phyloP scores from a whole-genome alignment of 192 early-diverging fungal genomes.

The Podila clonocystis region DNA sequence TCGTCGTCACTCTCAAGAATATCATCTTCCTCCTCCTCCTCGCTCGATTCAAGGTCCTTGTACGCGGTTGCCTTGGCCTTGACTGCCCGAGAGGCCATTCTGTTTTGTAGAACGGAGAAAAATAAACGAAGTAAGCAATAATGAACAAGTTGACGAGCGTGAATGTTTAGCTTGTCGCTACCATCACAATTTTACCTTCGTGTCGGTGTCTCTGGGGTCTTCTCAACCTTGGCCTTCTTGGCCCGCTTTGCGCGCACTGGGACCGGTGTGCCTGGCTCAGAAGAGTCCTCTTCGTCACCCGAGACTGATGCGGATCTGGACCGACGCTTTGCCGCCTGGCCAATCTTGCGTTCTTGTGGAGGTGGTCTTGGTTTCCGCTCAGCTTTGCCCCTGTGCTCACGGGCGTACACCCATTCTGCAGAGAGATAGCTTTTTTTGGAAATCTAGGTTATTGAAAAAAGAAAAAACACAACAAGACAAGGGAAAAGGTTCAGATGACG shows the following conservation, averaged over 20 bases:
- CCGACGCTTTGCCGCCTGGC: conserved; percentile 37
- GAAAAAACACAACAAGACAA: neutral
- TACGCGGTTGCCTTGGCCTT: conserved; percentile 22
- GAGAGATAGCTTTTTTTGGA: conserved; percentile 49
- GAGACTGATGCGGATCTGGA: conserved; percentile 34
- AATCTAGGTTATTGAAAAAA: conserved; percentile 16
- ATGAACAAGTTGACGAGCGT: neutral
- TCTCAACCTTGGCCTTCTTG: conserved; percentile 28
- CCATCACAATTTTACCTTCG: conserved; percentile 22
- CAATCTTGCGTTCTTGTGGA: conserved; percentile 35
- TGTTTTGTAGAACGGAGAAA: neutral
- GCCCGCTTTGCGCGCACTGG: conserved; percentile 13
- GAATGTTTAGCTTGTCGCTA: neutral
- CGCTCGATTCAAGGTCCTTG: conserved; percentile 13
- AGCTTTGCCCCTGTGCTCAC: conserved; percentile 22
- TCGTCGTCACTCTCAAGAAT: too few species aligned
- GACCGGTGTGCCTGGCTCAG: neutral
- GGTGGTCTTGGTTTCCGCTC: conserved; percentile 27
- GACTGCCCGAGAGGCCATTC: conserved; percentile 43
- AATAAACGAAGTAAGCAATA: neutral
- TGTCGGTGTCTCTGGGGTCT: conserved; percentile 22
- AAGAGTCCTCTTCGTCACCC: conserved; percentile 4
- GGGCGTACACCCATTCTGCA: conserved; percentile 20
- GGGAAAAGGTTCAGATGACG: neutral
- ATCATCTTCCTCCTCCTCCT: conserved; percentile 6